A percentile compares a stretch with the other conserved stretches of the same genome.
Evolutionary conservation across 1,139 yeast genomes (phyloP).

Genomic region (Suhomyces bokatorum): DNA sequence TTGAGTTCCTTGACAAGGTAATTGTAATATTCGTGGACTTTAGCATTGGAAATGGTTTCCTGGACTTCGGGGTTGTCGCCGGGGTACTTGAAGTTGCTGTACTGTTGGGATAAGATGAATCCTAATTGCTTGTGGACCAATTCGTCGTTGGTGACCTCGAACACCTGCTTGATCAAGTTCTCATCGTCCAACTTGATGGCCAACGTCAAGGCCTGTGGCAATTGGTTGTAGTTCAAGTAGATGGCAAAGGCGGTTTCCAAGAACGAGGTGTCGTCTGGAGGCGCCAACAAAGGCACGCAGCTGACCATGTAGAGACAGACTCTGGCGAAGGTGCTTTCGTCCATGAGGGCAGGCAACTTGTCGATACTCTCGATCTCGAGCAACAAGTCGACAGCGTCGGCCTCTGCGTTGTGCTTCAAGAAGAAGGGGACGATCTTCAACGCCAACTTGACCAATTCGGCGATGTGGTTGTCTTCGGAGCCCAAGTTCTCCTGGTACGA

Average conservation of each 20-base stretch:
- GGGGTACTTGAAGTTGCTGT: conserved; percentile 68
- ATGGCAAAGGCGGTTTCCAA: conserved; percentile 89
- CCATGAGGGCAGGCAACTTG: conserved; percentile 79
- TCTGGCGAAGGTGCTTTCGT: conserved; percentile 78
- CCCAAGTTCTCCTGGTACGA: conserved; percentile 72
- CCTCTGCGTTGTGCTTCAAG: conserved; percentile 94
- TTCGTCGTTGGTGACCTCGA: conserved; percentile 69
- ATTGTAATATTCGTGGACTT: conserved; percentile 74
- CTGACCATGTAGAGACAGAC: conserved; percentile 94
- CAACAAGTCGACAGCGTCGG: conserved; percentile 93
- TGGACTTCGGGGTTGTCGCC: conserved; percentile 76
- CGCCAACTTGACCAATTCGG: conserved; percentile 62
- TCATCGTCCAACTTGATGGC: conserved; percentile 91
- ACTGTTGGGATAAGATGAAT: conserved; percentile 84
- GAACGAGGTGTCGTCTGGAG: conserved; percentile 88
- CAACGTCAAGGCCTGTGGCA: conserved; percentile 85
- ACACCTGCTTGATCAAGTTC: conserved; percentile 72
- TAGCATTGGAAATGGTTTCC: conserved; percentile 80
- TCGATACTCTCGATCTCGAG: conserved; percentile 88
- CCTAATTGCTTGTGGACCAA: conserved; percentile 87
- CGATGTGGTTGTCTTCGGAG: conserved; percentile 42
- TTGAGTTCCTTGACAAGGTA: conserved; percentile 86
- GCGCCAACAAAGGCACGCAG: conserved; percentile 92
- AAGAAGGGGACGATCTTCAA: conserved; percentile 85
- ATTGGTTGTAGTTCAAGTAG: conserved; percentile 73